Conservation (phyloP, 805 yeast genomes). For the Cyberlindnera mississippiensis region DNA sequence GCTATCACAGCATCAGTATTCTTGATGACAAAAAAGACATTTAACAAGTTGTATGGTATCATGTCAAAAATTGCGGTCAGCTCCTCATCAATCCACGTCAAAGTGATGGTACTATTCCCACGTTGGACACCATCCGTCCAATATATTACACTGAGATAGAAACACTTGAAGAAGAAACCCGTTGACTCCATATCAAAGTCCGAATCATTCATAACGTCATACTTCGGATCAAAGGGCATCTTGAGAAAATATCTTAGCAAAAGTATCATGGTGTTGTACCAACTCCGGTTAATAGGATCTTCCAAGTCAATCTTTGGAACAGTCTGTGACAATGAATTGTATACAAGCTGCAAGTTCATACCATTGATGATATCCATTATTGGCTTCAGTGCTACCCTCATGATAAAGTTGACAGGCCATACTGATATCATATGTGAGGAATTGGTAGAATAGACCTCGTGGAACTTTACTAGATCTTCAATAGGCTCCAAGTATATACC, state of each 20-base stretch:
- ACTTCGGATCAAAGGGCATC: conserved; percentile 20
- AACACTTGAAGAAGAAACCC: conserved; percentile 14
- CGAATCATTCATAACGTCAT: conserved; percentile 11
- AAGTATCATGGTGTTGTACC: conserved; percentile 14
- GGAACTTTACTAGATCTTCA: conserved; percentile 31
- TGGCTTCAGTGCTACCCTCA: conserved; percentile 17
- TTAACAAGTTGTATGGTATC: conserved; percentile 13
- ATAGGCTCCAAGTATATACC: conserved; percentile 42
- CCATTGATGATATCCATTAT: conserved; percentile 13
- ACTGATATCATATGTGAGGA: conserved; percentile 17
- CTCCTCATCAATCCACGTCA: conserved; percentile 4
- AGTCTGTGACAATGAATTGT: conserved; percentile 13
- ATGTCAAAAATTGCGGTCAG: background rate
- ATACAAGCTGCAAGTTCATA: conserved; percentile 10
- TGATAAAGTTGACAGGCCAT: conserved; percentile 13
- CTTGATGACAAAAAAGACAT: background rate
- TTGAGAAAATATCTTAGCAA: conserved; percentile 12
- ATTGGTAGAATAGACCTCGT: conserved; percentile 22
- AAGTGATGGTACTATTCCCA: background rate
- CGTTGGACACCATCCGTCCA: background rate
- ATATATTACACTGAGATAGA: conserved; percentile 11
- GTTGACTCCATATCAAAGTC: background rate
- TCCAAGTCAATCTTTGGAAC: conserved; percentile 16
- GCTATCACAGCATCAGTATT: conserved; percentile 12
- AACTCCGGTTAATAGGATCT: conserved; percentile 7